Conservation (phyloP, 2,329 filamentous ascomycete genomes). For the Aspergillus nomiae region DNA sequence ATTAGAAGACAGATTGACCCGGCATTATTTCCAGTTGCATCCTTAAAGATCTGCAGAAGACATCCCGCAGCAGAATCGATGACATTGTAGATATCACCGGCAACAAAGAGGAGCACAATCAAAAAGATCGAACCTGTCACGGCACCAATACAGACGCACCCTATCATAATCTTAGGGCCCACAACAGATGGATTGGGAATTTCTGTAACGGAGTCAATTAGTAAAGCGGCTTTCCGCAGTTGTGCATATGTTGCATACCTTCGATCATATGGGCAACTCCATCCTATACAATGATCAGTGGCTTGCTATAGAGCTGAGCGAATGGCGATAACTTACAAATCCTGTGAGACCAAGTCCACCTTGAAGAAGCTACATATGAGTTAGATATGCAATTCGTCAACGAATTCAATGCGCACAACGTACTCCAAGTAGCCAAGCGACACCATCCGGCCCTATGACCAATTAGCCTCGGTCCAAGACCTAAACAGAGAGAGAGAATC, state of each 20-base stretch:
- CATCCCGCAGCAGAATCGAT: conserved; percentile 60
- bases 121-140: conserved; percentile 65
- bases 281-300: conserved; percentile 26
- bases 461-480: conserved; percentile 16
- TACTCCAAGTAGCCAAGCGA: conserved; percentile 52
- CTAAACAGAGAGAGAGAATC: not conserved
- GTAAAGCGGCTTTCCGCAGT: not conserved
- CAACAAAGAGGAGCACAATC: conserved; percentile 64
- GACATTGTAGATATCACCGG: conserved; percentile 59
- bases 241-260: conserved; percentile 20
- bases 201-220: conserved; percentile 30
- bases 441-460: conserved; percentile 59
- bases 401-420: conserved; percentile 13
- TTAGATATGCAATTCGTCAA: conserved; percentile 19
- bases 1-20: conserved; percentile 67
- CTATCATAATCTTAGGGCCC: conserved; percentile 68
- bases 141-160: conserved; percentile 64
- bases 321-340: conserved; percentile 43
- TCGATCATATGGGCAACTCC: conserved; percentile 57
- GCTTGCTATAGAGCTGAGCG: not conserved
- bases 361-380: conserved; percentile 42
- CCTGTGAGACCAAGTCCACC: conserved; percentile 58
- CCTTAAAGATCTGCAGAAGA: conserved; percentile 62
- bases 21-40: conserved; percentile 63
- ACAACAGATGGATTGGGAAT: conserved; percentile 51